A percentile compares a stretch with the other conserved stretches of the same genome.
phyloP scores from a whole-genome alignment of 2,329 filamentous ascomycete genomes.

The Aspergillus texensis region DNA sequence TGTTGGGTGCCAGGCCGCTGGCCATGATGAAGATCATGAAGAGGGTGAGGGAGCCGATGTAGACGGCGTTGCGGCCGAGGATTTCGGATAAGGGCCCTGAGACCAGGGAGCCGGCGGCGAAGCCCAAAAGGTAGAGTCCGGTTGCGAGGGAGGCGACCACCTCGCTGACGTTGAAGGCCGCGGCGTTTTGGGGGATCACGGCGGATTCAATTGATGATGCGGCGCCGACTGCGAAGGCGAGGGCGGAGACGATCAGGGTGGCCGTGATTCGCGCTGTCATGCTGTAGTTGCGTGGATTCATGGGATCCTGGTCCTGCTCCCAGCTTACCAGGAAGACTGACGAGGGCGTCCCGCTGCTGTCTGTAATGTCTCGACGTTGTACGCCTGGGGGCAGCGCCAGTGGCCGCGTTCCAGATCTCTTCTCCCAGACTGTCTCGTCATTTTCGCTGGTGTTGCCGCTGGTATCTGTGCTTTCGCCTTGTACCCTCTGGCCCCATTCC shows the following conservation, averaged over 20 bases:
- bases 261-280: slow-evolving; percentile 37
- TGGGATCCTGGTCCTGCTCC: slow-evolving; percentile 33
- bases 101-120: slow-evolving; percentile 52
- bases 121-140: slow-evolving; percentile 45
- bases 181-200: slow-evolving; percentile 48
- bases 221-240: slow-evolving; percentile 54
- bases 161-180: slow-evolving; percentile 52
- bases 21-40: slow-evolving; percentile 54
- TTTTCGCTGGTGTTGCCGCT: not conserved
- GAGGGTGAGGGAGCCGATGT: slow-evolving; percentile 48
- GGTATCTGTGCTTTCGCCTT: not conserved
- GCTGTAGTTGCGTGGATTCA: slow-evolving; percentile 46
- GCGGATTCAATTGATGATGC: slow-evolving; percentile 58
- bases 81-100: slow-evolving; percentile 54
- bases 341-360: not conserved
- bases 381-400: not conserved
- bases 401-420: not conserved
- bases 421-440: not conserved
- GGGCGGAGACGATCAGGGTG: slow-evolving; percentile 48
- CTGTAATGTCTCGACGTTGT: not conserved
- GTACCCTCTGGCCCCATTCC: not conserved
- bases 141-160: slow-evolving; percentile 55
- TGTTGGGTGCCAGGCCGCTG: slow-evolving; percentile 50
- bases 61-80: slow-evolving; percentile 53
- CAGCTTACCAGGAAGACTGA: slow-evolving; percentile 35